A percentile compares a stretch with the other conserved stretches of the same genome.
Conservation (phyloP, 177 flowering plant species). For the Tripterygium wilfordii region DNA sequence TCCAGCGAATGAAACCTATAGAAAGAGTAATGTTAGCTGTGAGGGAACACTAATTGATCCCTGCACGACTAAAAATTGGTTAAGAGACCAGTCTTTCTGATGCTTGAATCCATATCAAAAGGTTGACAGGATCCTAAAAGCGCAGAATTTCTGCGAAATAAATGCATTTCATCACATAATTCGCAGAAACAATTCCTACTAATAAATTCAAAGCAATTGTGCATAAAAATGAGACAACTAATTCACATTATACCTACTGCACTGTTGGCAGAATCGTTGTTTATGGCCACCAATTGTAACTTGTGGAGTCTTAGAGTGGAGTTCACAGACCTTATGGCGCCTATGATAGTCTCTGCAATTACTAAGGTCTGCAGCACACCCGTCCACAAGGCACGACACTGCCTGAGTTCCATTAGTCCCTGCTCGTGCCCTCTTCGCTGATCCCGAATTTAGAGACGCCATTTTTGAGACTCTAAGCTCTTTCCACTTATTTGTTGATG, state of each 20-base stretch:
- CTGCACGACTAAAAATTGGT: no score
- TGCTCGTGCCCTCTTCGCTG: constrained; percentile 36
- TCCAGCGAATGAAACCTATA: constrained; percentile 45
- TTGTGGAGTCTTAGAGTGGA: constrained; percentile 42
- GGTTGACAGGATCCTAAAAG: no score
- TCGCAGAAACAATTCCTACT: no score
- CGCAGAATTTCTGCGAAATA: no score
- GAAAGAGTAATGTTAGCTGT: background rate
- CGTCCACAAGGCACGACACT: constrained; percentile 38
- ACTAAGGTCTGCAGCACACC: constrained; percentile 42
- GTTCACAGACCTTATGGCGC: constrained; percentile 53
- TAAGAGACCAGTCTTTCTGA: no score
- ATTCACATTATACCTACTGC: constrained; percentile 47
- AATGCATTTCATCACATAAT: no score
- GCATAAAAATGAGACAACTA: background rate
- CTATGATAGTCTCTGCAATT: constrained; percentile 45
- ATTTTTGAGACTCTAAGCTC: constrained; percentile 11
- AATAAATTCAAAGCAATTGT: no score
- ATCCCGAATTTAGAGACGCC: constrained; percentile 16
- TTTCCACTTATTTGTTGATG: constrained; percentile 7
- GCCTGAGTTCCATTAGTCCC: constrained; percentile 15
- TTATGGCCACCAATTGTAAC: constrained; percentile 36
- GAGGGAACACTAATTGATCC: no score
- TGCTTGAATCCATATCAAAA: no score
- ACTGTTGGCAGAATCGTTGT: constrained; percentile 53